phyloP scores from a whole-genome alignment of 2,329 filamentous ascomycete genomes.

The Aspergillus amoenus region DNA sequence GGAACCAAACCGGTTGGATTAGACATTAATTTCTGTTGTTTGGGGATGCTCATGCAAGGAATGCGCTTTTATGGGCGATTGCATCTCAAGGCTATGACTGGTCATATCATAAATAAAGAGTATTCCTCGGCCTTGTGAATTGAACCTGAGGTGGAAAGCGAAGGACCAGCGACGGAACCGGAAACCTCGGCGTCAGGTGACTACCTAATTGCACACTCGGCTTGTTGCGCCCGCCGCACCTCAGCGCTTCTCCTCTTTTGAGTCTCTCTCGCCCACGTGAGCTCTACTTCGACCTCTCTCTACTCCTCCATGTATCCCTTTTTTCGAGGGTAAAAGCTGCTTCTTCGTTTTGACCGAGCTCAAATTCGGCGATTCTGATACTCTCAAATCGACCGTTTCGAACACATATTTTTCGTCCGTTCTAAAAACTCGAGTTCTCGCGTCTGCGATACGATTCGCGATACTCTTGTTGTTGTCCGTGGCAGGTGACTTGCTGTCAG shows the following conservation, averaged over 20 bases:
- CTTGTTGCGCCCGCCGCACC: constrained; percentile 20
- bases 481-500: constrained; percentile 47
- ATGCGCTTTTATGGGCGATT: background rate
- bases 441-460: constrained; percentile 27
- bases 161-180: background rate
- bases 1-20: constrained; percentile 17
- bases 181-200: constrained; percentile 32
- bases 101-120: constrained; percentile 5
- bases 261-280: constrained; percentile 40
- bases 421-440: constrained; percentile 19
- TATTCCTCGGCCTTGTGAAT: background rate
- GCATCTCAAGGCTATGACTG: background rate
- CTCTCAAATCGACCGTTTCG: constrained; percentile 5
- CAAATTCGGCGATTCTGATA: constrained; percentile 18
- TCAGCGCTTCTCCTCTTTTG: constrained; percentile 23
- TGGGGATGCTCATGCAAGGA: constrained; percentile 3
- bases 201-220: constrained; percentile 25
- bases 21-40: background rate
- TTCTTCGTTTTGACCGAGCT: constrained; percentile 20
- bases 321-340: constrained; percentile 27
- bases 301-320: constrained; percentile 30
- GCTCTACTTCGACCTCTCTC: constrained; percentile 27
- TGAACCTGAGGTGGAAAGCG: background rate
- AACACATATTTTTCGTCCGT: constrained; percentile 16
- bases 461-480: constrained; percentile 38